Evolutionary conservation across 768 basidiomycete genomes (phyloP).

Genomic region (Amylocystis lapponica): DNA sequence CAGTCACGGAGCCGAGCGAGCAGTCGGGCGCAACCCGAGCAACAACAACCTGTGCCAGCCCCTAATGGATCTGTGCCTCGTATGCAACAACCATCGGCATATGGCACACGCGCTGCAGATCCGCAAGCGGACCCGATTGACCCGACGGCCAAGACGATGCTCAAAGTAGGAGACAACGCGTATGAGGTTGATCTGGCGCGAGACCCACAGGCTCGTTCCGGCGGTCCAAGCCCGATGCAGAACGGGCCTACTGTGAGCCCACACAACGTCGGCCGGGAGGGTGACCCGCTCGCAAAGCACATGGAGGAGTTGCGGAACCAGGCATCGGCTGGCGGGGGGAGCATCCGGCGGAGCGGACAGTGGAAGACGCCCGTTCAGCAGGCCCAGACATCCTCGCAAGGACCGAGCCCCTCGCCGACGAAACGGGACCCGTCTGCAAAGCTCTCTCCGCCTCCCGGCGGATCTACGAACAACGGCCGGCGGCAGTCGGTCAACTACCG

Average conservation of each 20-base stretch:
- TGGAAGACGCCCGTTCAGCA: constrained; percentile 12
- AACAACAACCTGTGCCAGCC: neutral
- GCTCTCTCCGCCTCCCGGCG: constrained; percentile 35
- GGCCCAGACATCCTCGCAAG: constrained; percentile 9
- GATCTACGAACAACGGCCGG: constrained; percentile 16
- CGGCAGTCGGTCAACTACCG: constrained; percentile 53
- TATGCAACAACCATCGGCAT: constrained; percentile 5
- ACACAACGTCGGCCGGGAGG: constrained; percentile 30
- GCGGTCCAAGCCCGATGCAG: constrained; percentile 10
- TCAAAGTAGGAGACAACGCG: constrained; percentile 62
- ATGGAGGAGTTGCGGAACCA: constrained; percentile 45
- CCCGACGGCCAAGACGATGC: constrained; percentile 54
- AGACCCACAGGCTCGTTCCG: constrained; percentile 20
- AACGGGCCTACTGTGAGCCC: constrained; percentile 8
- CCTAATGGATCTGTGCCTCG: constrained; percentile 4
- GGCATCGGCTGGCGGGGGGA: constrained; percentile 31
- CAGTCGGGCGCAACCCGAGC: no score
- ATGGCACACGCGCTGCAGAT: constrained; percentile 26
- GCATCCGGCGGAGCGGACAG: constrained; percentile 37
- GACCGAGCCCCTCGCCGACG: neutral
- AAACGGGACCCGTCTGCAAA: constrained; percentile 8
- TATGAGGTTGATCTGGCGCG: constrained; percentile 36
- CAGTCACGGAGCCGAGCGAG: constrained; percentile 25
- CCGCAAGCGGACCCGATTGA: constrained; percentile 56
- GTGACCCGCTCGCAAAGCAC: constrained; percentile 62